A percentile compares a stretch with the other conserved stretches of the same genome.
Conservation (phyloP, 192 early-diverging fungal genomes). For the Podila epicladia region DNA sequence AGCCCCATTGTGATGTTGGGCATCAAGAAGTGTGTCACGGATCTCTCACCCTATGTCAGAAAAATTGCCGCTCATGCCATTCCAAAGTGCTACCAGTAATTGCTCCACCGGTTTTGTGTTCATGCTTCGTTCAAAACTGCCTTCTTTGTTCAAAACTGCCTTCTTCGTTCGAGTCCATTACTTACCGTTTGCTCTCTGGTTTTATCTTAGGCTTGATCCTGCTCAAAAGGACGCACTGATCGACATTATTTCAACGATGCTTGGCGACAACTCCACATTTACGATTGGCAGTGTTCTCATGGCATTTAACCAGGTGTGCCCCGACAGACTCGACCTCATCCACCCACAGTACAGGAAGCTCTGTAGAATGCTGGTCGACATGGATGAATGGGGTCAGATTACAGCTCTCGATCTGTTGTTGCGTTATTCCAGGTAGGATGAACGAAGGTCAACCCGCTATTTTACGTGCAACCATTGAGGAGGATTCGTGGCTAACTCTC, state of each 20-base stretch:
- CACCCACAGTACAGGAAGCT: conserved; percentile 91
- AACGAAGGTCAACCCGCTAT: neutral
- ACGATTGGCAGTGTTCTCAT: conserved; percentile 89
- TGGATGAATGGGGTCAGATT: conserved; percentile 98
- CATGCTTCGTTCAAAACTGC: neutral
- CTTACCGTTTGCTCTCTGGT: neutral
- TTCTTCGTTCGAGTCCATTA: neutral
- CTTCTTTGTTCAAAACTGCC: neutral
- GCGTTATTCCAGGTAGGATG: conserved; percentile 75
- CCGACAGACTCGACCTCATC: conserved; percentile 83
- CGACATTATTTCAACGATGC: conserved; percentile 76
- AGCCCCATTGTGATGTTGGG: conserved; percentile 91
- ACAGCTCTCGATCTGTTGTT: conserved; percentile 82
- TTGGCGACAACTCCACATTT: conserved; percentile 87
- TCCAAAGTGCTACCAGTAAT: conserved; percentile 83
- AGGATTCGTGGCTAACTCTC: neutral
- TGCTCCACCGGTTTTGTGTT: neutral
- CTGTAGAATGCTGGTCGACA: conserved; percentile 84
- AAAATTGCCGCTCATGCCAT: conserved; percentile 93
- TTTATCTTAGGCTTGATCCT: conserved; percentile 74
- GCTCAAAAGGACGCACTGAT: conserved; percentile 78
- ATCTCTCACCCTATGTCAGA: conserved; percentile 92
- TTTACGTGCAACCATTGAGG: neutral
- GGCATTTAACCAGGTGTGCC: conserved; percentile 90
- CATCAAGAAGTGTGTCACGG: conserved; percentile 86